phyloP scores from a whole-genome alignment of 2,329 filamentous ascomycete species.

The Annulohypoxylon truncatum region DNA sequence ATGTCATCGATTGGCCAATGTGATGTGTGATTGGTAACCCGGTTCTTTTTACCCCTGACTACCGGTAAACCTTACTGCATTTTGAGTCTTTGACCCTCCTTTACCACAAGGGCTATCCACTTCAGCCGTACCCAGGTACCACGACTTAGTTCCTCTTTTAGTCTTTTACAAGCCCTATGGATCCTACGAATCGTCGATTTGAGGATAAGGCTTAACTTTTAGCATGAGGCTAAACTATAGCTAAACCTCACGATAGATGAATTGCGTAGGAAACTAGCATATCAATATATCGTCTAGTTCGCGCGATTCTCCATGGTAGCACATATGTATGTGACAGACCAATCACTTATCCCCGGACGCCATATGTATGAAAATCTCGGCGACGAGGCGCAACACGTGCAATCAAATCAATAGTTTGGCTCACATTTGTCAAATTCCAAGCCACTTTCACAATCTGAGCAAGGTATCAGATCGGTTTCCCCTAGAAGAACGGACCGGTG shows the following conservation, averaged over 20 bases:
- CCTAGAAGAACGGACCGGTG: conserved; percentile 6
- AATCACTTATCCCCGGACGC: conserved; percentile 14
- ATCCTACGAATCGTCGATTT: conserved; percentile 8
- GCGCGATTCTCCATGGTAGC: not conserved
- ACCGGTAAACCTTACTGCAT: conserved; percentile 33
- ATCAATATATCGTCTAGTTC: not conserved
- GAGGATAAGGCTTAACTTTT: conserved; percentile 9
- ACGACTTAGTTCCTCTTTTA: not conserved
- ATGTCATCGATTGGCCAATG: conserved; percentile 26
- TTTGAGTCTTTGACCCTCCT: conserved; percentile 27
- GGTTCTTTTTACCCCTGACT: conserved; percentile 33
- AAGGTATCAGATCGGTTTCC: conserved; percentile 22
- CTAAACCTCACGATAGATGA: conserved; percentile 1
- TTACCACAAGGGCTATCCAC: conserved; percentile 17
- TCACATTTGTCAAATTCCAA: conserved; percentile 26
- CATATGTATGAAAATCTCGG: conserved; percentile 21
- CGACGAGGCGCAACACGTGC: conserved; percentile 26
- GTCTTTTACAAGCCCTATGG: not conserved
- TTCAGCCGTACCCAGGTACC: not conserved
- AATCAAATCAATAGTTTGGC: conserved; percentile 32
- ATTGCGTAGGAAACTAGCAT: conserved; percentile 9
- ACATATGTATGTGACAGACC: not conserved
- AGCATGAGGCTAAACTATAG: conserved; percentile 15
- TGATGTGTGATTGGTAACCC: conserved; percentile 38
- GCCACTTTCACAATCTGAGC: conserved; percentile 14